Evolutionary conservation across 345 rosid genomes (phyloP).

Genomic region (Linum usitatissimum): DNA sequence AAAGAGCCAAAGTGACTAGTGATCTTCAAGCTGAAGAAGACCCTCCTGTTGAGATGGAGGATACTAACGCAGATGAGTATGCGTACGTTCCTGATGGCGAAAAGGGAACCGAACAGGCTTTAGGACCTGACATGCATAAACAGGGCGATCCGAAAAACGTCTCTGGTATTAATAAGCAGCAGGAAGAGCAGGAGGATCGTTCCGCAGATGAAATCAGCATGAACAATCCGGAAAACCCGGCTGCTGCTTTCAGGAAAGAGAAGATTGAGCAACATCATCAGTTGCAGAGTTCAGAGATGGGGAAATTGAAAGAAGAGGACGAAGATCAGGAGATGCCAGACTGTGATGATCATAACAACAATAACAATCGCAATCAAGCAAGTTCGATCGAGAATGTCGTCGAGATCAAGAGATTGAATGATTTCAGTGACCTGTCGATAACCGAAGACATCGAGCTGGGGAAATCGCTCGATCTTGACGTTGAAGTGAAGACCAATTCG

Average conservation of each 20-base stretch:
- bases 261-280: constrained; percentile 26
- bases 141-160: constrained; percentile 45
- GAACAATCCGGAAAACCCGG: constrained; percentile 20
- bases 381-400: constrained; percentile 39
- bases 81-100: constrained; percentile 65
- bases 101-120: constrained; percentile 67
- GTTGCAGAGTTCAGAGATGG: constrained; percentile 28
- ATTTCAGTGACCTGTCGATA: constrained; percentile 33
- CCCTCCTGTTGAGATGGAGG: constrained; percentile 49
- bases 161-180: constrained; percentile 21
- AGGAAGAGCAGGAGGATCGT: constrained; percentile 32
- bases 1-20: constrained; percentile 59
- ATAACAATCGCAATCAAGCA: constrained; percentile 21
- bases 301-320: constrained; percentile 23
- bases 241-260: constrained; percentile 25
- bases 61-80: constrained; percentile 62
- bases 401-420: constrained; percentile 36
- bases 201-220: constrained; percentile 32
- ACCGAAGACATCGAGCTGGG: constrained; percentile 27
- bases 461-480: constrained; percentile 27
- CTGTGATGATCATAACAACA: constrained; percentile 4
- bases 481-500: constrained; percentile 34
- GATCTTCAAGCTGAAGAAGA: constrained; percentile 49
- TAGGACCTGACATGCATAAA: constrained; percentile 84
- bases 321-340: constrained; percentile 21